Evolutionary conservation across 129 eudicot genomes (phyloP), one percentile per base, ranked within the genome.

Genomic region (Helianthus annuus): DNA sequence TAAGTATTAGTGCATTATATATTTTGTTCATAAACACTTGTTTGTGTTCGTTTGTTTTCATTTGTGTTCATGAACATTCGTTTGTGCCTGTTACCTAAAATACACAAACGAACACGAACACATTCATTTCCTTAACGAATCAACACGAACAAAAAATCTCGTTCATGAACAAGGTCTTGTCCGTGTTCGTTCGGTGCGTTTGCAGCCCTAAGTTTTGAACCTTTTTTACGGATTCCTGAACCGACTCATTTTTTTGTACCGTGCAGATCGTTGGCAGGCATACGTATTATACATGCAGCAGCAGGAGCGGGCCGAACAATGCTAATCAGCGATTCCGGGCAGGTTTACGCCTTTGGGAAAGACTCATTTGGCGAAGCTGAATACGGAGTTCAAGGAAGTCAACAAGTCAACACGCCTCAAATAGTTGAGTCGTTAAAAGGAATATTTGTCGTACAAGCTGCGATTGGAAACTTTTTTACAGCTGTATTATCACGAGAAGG

Each of bases 261-360:
- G 72, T 85, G 80, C 84, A 92, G 98, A 78, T 88, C 91, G 22
- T 75, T 94, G 76, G 89, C 81, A 76, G 93, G 99, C 32, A 75
- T 94, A 66, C 91, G 97, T 24, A 86, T 94, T 49, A 90, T 94
- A 69, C 97, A 94, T 48, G 99, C 96, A 11, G 91, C 97, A n/a
- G 97, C 91, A 5, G 99, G 99, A 73, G 91, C 99, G 0, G 97
- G 96, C 32, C 77, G 99, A 52, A 88, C 99, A 40, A 90, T 94
- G 97, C 82, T 94, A 44, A 86, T 88, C 16, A 90, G 96, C 32
- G 97, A 94, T 73, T 68, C 76, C 14, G 97, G 99, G 63, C 84
- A 68, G 75, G 99, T 94, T 19, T 94, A 88, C 76, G 84, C 99
- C 70, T 82, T 94, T 44, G 99, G 99, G 59, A 94, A 90, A 79